Percentiles rank a stretch among this genome's conserved stretches.
phyloP scores from a whole-genome alignment of 1,284 basidiomycete genomes.

The Moesziomyces sp. region DNA sequence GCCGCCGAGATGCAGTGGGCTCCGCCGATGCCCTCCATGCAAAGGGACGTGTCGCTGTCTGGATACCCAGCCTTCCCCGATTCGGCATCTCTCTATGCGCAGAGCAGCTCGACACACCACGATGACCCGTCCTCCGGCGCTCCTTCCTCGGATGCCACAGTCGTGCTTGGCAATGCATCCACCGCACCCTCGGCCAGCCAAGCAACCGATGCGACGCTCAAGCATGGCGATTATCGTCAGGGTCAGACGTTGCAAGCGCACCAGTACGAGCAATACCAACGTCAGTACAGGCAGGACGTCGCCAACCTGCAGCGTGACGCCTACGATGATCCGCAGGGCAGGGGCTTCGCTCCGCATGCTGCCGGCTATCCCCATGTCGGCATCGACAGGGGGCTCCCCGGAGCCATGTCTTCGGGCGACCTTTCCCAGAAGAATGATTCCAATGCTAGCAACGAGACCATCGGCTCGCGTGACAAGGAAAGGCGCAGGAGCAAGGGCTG shows the following conservation, averaged over 20 bases:
- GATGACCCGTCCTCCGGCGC: slow-evolving; percentile 25
- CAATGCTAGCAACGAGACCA: slow-evolving; percentile 50
- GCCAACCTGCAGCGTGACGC: slow-evolving; percentile 10
- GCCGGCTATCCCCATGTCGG: slow-evolving; percentile 4
- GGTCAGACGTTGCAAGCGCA: slow-evolving; percentile 34
- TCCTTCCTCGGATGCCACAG: slow-evolving; percentile 25
- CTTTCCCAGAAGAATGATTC: slow-evolving; percentile 44
- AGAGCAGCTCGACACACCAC: slow-evolving; percentile 38
- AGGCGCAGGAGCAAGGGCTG: slow-evolving; percentile 48
- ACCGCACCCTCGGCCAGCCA: slow-evolving; percentile 27
- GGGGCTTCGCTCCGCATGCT: slow-evolving; percentile 16
- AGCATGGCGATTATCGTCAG: slow-evolving; percentile 17
- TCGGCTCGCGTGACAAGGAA: slow-evolving; percentile 46
- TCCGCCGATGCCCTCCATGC: slow-evolving; percentile 15
- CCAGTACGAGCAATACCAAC: slow-evolving; percentile 45
- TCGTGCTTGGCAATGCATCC: slow-evolving; percentile 24
- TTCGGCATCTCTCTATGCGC: slow-evolving; percentile 51
- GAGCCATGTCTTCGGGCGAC: slow-evolving; percentile 25
- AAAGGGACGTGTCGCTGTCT: slow-evolving; percentile 34
- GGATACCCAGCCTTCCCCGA: slow-evolving; percentile 59
- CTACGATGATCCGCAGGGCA: slow-evolving; percentile 34
- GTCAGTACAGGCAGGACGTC: slow-evolving; percentile 27
- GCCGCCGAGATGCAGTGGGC: slow-evolving; percentile 45
- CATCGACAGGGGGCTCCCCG: slow-evolving; percentile 14
- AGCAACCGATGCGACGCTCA: slow-evolving; percentile 29